Evolutionary conservation across 148 eudicot species (phyloP).

Genomic region (Persicaria maculosa): DNA sequence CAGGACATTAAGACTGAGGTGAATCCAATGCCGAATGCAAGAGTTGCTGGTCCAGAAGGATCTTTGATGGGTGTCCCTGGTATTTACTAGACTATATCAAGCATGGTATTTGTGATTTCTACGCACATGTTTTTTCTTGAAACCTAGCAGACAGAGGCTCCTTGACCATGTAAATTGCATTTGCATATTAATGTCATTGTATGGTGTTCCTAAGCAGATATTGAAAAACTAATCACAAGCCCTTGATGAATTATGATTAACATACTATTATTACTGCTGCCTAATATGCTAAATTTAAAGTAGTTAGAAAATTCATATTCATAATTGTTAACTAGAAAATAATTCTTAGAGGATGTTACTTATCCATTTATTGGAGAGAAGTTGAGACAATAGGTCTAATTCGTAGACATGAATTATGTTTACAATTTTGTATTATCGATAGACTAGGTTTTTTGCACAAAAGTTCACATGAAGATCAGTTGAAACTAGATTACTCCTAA

Average conservation of each 20-base stretch:
- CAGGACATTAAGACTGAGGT: conserved; percentile 63
- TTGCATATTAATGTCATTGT: background rate
- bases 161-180: conserved; percentile 1
- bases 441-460: background rate
- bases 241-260: background rate
- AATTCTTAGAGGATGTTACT: background rate
- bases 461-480: background rate
- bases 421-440: background rate
- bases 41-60: conserved; percentile 62
- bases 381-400: background rate
- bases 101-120: background rate
- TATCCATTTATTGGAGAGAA: background rate
- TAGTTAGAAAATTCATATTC: background rate
- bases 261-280: background rate
- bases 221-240: background rate
- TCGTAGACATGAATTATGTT: background rate
- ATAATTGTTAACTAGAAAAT: background rate
- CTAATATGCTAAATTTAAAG: background rate
- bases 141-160: background rate
- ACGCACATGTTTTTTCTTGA: background rate
- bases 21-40: conserved; percentile 48
- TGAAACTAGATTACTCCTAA: background rate
- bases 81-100: conserved; percentile 15
- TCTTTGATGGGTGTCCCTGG: conserved; percentile 73
- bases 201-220: background rate